Evolutionary conservation across 257 asterid genomes (phyloP).

Genomic region (Parsonsia alboflavescens): DNA sequence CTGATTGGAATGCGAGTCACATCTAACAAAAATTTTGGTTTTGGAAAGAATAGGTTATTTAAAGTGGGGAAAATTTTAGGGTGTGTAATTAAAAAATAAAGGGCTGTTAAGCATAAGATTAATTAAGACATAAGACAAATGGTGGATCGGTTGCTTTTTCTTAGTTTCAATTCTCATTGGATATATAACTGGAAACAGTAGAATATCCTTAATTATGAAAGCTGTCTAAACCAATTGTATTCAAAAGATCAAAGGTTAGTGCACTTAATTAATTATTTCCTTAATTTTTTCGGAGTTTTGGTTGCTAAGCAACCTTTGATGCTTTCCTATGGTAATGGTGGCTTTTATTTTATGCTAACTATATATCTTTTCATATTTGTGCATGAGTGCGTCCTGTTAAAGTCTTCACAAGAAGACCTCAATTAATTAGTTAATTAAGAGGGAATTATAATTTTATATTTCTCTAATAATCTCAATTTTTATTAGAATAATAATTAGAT

Average conservation of each 20-base stretch:
- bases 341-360: too few species aligned
- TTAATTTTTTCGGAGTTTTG: too few species aligned
- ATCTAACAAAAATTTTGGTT: neutral
- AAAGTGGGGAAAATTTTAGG: neutral
- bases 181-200: neutral
- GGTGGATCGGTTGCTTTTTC: neutral
- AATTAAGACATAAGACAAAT: neutral
- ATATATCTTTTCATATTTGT: too few species aligned
- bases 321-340: neutral
- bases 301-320: neutral
- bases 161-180: neutral
- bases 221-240: neutral
- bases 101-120: neutral
- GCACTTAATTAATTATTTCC: neutral
- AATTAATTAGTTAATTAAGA: too few species aligned
- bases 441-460: too few species aligned
- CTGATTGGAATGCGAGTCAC: neutral
- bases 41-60: neutral
- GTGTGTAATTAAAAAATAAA: neutral
- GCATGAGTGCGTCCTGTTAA: neutral
- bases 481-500: too few species aligned
- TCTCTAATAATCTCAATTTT: too few species aligned
- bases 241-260: constrained; percentile 6
- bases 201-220: neutral
- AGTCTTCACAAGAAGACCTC: too few species aligned